A percentile compares a stretch with the other conserved stretches of the same genome.
phyloP scores from a whole-genome alignment of 305 asterid species.

The Rubia occidens region DNA sequence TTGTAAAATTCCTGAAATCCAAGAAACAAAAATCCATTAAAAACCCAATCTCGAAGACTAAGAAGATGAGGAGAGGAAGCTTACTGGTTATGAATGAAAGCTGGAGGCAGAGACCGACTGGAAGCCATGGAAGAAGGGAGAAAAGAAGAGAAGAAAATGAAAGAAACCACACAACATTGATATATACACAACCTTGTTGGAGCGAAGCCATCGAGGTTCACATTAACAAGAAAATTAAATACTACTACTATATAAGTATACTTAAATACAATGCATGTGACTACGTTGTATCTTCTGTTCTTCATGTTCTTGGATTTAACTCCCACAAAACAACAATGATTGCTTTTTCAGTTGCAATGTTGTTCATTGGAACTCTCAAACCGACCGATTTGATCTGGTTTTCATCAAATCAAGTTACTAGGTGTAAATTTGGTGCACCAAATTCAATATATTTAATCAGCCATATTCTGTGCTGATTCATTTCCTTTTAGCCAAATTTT shows the following conservation, averaged over 20 bases:
- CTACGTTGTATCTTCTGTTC: not conserved
- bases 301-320: conserved; percentile 6
- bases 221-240: not conserved
- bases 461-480: not conserved
- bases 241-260: not conserved
- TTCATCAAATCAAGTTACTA: not conserved
- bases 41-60: not conserved
- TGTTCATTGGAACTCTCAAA: not conserved
- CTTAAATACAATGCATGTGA: not conserved
- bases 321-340: conserved; percentile 8
- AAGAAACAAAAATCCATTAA: conserved; percentile 1
- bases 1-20: conserved; percentile 35
- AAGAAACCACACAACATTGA: conserved; percentile 6
- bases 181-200: not conserved
- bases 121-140: conserved; percentile 11
- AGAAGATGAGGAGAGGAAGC: not conserved
- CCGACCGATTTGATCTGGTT: conserved; percentile 1
- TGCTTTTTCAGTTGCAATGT: conserved; percentile 6
- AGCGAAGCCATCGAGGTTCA: conserved; percentile 11
- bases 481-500: not conserved
- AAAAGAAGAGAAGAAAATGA: conserved; percentile 1
- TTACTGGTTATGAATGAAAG: conserved; percentile 4
- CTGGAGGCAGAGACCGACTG: conserved; percentile 4
- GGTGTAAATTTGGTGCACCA: not conserved
- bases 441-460: not conserved